These are phyloP conservation scores for Lenwebbia sp. DNA, from an alignment of 345 rosid species.

Conservation along the genomic window DNA sequence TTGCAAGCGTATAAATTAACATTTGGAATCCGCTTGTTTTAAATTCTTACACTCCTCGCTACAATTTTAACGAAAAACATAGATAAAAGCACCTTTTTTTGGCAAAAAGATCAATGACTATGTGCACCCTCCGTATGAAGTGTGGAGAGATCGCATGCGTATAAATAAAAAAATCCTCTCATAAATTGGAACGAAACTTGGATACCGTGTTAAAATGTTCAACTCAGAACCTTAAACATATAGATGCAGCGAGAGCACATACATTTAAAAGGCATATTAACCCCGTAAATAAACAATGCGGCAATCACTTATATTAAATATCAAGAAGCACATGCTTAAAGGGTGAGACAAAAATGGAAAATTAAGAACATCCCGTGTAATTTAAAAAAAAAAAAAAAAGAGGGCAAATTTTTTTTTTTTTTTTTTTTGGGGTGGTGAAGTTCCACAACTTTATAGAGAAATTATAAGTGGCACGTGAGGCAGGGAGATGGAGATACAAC, in stretches of 20 bases:
- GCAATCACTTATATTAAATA: neutral
- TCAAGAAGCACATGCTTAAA: neutral
- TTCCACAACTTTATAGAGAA: neutral
- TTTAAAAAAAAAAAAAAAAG: neutral
- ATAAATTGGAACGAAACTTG: neutral
- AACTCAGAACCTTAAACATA: neutral
- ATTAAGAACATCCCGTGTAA: neutral
- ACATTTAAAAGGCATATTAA: neutral
- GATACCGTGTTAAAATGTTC: neutral
- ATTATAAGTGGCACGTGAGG: slow-evolving; percentile 10
- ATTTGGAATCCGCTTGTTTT: too few species aligned
- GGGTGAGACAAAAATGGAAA: neutral
- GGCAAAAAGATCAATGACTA: too few species aligned
- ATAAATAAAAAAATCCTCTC: too few species aligned
- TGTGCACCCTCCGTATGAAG: too few species aligned
- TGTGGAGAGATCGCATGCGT: too few species aligned
- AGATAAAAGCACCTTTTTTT: too few species aligned
- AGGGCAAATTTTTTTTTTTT: neutral
- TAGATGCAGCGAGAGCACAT: neutral
- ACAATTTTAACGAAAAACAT: too few species aligned
- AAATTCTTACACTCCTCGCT: too few species aligned
- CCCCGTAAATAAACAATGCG: rapidly evolving
- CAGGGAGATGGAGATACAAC: neutral
- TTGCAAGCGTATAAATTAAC: too few species aligned
- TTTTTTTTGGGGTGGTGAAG: neutral